A percentile compares a stretch with the other conserved stretches of the same genome.
Evolutionary conservation across 805 yeast genomes (phyloP).

Genomic region (Saccharomycopsis sp.): DNA sequence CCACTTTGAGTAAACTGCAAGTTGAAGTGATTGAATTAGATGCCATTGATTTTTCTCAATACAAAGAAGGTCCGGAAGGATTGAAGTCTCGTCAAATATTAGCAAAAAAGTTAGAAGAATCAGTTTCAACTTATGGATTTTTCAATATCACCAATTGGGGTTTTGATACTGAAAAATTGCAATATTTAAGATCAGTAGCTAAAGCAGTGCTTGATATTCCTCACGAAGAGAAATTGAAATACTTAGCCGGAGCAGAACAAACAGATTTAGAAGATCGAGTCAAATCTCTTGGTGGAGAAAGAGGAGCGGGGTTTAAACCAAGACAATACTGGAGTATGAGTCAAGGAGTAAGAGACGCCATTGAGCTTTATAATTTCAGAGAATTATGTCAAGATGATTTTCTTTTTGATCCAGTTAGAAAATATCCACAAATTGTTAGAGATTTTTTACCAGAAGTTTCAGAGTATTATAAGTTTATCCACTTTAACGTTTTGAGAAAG

Average conservation of each 20-base stretch:
- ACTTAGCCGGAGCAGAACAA: constrained; percentile 25
- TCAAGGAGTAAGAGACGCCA: constrained; percentile 28
- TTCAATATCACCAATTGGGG: constrained; percentile 23
- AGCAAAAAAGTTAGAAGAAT: constrained; percentile 30
- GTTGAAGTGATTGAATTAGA: constrained; percentile 10
- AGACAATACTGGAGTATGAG: constrained; percentile 33
- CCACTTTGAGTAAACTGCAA: constrained; percentile 19
- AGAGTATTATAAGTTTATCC: constrained; percentile 30
- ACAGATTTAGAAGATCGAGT: constrained; percentile 23
- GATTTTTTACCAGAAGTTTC: constrained; percentile 31
- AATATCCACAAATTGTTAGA: constrained; percentile 32
- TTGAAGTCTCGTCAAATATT: constrained; percentile 24
- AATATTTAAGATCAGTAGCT: constrained; percentile 22
- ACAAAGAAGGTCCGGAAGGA: constrained; percentile 29
- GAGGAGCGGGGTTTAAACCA: constrained; percentile 34
- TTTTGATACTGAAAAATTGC: constrained; percentile 19
- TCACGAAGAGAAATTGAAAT: constrained; percentile 22
- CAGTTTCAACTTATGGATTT: constrained; percentile 34
- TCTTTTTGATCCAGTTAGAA: constrained; percentile 16
- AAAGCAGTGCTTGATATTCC: constrained; percentile 24
- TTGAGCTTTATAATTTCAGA: constrained; percentile 30
- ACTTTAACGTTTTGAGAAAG: constrained; percentile 28
- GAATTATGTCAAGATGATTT: constrained; percentile 19
- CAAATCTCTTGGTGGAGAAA: constrained; percentile 28
- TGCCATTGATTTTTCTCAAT: constrained; percentile 28